These are phyloP conservation scores for Paragyromitra xinjiangensis DNA, from an alignment of 495 filamentous ascomycete species.

Conservation along the genomic window DNA sequence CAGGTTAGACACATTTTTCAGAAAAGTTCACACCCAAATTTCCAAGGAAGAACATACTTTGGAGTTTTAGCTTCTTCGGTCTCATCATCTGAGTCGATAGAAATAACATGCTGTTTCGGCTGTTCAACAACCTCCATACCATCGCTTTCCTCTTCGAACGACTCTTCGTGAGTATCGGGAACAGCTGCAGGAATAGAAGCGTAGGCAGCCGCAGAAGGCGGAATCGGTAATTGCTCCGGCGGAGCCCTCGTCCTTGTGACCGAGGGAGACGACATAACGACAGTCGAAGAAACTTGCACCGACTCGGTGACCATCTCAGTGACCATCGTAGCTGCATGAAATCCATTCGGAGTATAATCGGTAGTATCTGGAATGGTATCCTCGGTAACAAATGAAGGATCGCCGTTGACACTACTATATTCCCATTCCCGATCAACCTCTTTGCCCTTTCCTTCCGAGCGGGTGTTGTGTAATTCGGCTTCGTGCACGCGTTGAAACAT, in stretches of 20 bases:
- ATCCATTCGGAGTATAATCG: conserved; percentile 32
- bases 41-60: not conserved
- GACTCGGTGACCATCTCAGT: conserved; percentile 10
- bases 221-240: not conserved
- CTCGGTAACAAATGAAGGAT: conserved; percentile 55
- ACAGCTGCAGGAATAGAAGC: not conserved
- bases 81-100: conserved; percentile 40
- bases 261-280: conserved; percentile 26
- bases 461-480: not conserved
- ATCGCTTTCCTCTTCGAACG: conserved; percentile 16
- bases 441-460: conserved; percentile 1
- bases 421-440: conserved; percentile 43
- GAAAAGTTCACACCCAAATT: not conserved
- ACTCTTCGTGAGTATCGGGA: conserved; percentile 3
- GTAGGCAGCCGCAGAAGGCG: not conserved
- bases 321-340: conserved; percentile 19
- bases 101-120: conserved; percentile 33
- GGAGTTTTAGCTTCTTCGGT: conserved; percentile 9
- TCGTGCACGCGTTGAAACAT: conserved; percentile 46
- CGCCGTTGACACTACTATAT: conserved; percentile 51
- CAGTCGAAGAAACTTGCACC: conserved; percentile 1
- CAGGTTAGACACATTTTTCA: not conserved
- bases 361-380: conserved; percentile 38
- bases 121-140: conserved; percentile 21
- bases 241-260: not conserved